A percentile compares a stretch with the other conserved stretches of the same genome.
phyloP scores from a whole-genome alignment of 2,329 filamentous ascomycete species.

The Beauveria rudraprayagi region DNA sequence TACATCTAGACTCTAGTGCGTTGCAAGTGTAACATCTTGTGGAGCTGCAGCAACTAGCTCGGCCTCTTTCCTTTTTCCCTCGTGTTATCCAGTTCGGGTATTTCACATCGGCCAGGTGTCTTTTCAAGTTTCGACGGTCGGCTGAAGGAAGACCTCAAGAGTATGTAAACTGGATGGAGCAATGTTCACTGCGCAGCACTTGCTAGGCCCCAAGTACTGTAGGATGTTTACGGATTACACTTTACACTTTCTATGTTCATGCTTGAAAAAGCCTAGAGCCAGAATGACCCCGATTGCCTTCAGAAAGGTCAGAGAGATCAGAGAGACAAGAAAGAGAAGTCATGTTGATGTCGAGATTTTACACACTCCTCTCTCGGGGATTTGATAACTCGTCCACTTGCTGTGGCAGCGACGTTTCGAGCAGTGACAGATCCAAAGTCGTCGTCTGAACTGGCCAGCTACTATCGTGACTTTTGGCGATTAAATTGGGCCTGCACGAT shows the following conservation, averaged over 20 bases:
- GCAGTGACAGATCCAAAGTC: background rate
- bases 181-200: background rate
- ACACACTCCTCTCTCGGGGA: background rate
- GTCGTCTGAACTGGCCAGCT: slow-evolving; percentile 3
- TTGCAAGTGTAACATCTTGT: background rate
- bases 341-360: background rate
- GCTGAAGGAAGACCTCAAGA: background rate
- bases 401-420: background rate
- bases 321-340: background rate
- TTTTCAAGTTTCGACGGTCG: background rate
- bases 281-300: background rate
- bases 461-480: slow-evolving; percentile 9
- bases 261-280: background rate
- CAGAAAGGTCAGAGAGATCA: too few relatives aligned
- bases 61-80: background rate
- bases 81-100: background rate
- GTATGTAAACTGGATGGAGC: background rate
- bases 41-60: background rate
- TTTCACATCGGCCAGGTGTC: background rate
- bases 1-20: background rate
- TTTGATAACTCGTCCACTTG: background rate
- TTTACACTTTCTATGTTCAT: background rate
- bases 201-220: background rate
- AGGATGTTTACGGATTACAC: background rate
- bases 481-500: slow-evolving; percentile 10